These are phyloP conservation scores for Lycium barbarum DNA, from an alignment of 257 asterid species.

Conservation along the genomic window DNA sequence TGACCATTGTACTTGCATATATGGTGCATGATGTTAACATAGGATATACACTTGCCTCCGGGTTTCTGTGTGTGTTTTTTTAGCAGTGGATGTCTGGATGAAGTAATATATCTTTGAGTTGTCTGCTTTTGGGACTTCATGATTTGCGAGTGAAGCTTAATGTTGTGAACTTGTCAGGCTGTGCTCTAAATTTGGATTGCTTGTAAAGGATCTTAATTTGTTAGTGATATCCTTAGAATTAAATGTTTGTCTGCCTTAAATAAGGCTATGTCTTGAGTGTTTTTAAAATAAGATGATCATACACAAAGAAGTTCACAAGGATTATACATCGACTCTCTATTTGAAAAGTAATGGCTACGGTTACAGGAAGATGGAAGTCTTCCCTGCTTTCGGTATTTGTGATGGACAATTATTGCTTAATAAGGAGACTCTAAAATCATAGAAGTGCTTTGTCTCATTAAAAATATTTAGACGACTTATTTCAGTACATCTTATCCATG, in stretches of 20 bases:
- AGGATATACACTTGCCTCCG: slow-evolving; percentile 16
- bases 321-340: slow-evolving; percentile 14
- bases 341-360: slow-evolving; percentile 12
- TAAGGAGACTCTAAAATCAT: slow-evolving; percentile 19
- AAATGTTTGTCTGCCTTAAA: background rate
- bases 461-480: background rate
- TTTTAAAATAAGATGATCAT: background rate
- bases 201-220: slow-evolving; percentile 12
- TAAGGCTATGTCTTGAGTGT: slow-evolving; percentile 10
- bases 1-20: background rate
- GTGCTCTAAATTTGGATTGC: slow-evolving; percentile 13
- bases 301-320: slow-evolving; percentile 1
- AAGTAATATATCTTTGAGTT: slow-evolving; percentile 21
- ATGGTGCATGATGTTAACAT: slow-evolving; percentile 4
- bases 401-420: background rate
- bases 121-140: slow-evolving; percentile 22
- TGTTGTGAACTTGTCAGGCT: slow-evolving; percentile 22
- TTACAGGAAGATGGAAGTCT: background rate
- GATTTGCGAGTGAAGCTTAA: slow-evolving; percentile 9
- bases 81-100: slow-evolving; percentile 14
- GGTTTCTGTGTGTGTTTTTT: background rate
- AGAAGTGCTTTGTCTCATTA: slow-evolving; percentile 11
- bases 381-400: background rate
- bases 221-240: background rate
- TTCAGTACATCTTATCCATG: slow-evolving; percentile 18